Conservation (phyloP, 805 yeast genomes). For the Hemisphaericaspora nanyangensis region DNA sequence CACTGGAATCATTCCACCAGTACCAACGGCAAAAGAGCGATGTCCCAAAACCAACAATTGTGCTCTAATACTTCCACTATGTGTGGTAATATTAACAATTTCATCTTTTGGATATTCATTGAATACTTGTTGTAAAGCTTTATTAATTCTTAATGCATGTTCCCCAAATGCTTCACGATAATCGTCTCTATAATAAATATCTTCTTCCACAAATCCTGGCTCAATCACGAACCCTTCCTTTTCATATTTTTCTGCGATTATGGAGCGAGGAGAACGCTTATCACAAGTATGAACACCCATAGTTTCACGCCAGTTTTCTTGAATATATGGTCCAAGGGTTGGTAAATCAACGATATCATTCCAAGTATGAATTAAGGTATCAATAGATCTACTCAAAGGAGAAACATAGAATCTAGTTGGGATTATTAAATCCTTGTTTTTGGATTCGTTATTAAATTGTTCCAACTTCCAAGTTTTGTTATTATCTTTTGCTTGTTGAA, state of each 20-base stretch:
- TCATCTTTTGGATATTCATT: conserved; percentile 16
- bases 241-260: conserved; percentile 38
- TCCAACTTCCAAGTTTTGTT: conserved; percentile 32
- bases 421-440: conserved; percentile 17
- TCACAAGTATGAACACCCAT: conserved; percentile 51
- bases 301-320: conserved; percentile 47
- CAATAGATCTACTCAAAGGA: conserved; percentile 51
- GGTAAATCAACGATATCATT: conserved; percentile 22
- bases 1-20: conserved; percentile 58
- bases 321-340: conserved; percentile 31
- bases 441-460: background rate
- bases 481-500: conserved; percentile 43
- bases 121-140: conserved; percentile 35
- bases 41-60: conserved; percentile 47
- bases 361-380: conserved; percentile 49
- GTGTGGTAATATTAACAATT: conserved; percentile 43
- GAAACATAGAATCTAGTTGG: conserved; percentile 45
- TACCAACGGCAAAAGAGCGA: conserved; percentile 44
- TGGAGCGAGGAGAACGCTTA: conserved; percentile 35
- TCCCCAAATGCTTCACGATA: conserved; percentile 40
- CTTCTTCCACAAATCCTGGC: conserved; percentile 44
- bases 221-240: conserved; percentile 38
- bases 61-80: conserved; percentile 48
- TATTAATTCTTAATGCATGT: conserved; percentile 34
- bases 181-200: conserved; percentile 35